Conservation (phyloP, 2,329 filamentous ascomycete species). For the Rhytidhysteron rufulum region DNA sequence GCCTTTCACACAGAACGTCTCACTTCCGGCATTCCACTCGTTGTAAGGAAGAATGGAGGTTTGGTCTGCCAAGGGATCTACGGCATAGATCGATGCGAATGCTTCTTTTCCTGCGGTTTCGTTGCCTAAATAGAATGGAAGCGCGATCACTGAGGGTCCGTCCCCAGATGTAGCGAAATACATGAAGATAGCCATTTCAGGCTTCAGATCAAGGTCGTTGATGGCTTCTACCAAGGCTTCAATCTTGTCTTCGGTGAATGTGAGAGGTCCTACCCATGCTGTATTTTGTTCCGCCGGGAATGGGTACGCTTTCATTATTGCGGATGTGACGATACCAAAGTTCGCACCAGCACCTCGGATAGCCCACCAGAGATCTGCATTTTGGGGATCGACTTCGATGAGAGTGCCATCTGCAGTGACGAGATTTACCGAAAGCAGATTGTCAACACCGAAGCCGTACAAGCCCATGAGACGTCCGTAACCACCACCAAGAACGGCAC, state of each 20-base stretch:
- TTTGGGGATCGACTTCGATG: constrained; percentile 22
- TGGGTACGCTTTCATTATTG: constrained; percentile 35
- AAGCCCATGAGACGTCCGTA: constrained; percentile 54
- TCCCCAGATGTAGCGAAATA: constrained; percentile 28
- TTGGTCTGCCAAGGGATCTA: constrained; percentile 22
- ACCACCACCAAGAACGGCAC: constrained; percentile 46
- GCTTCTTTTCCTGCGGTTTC: constrained; percentile 26
- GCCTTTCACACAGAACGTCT: constrained; percentile 34
- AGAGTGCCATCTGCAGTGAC: constrained; percentile 24
- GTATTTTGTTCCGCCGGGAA: constrained; percentile 17
- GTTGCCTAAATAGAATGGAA: constrained; percentile 34
- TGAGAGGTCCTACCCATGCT: constrained; percentile 22
- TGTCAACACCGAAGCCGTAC: constrained; percentile 53
- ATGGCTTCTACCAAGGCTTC: constrained; percentile 33
- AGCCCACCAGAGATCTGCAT: constrained; percentile 34
- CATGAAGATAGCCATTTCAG: constrained; percentile 34
- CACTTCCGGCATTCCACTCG: constrained; percentile 38
- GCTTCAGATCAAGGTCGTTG: constrained; percentile 32
- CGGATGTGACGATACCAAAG: constrained; percentile 33
- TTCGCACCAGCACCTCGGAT: constrained; percentile 35
- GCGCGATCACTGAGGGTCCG: constrained; percentile 16
- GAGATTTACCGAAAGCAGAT: constrained; percentile 34
- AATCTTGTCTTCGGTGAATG: constrained; percentile 24
- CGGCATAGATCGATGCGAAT: constrained; percentile 33
- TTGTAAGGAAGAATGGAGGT: constrained; percentile 31